Evolutionary conservation across 352 stramenopile species (phyloP), one percentile per base, ranked within the genome.

Genomic region (Globisporangium cystogenes): DNA sequence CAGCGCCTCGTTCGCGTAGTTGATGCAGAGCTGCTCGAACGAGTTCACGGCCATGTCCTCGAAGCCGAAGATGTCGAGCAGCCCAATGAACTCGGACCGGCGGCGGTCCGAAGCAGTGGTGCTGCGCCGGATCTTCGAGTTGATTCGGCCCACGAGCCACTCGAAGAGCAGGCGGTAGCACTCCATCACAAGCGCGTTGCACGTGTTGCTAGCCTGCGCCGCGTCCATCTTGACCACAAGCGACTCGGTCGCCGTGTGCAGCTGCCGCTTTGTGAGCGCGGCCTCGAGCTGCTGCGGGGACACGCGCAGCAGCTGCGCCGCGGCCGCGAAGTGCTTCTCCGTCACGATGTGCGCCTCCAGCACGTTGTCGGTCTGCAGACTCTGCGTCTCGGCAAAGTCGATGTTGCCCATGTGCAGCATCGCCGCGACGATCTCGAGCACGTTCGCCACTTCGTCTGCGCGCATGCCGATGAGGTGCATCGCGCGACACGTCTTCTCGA

Each of bases 41-140:
- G 76, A 93, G 68, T 97, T 97, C n/a, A 51, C 72, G 78, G 58
- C 71, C 42, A 97, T 94, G 48, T 88, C 86, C 58, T 97, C 88
- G 60, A 97, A 97, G 16, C 89, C 89, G 57, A 97, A 97, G 46
- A 97, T 97, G 68, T 97, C 89, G 21, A 97, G 70, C 26, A 97
- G 84, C 16, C 86, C 86, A 55, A 97, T 95, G 76, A 96, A 88
- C 33, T n/a, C n/a, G n/a, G n/a, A n/a, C n/a, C n/a, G n/a, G n/a
- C n/a, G n/a, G n/a, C n/a, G n/a, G n/a, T n/a, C n/a, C n/a, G n/a
- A n/a, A n/a, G n/a, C n/a, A n/a, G n/a, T 15, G 12, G 31, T 14
- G 18, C 68, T 62, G 20, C 53, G 51, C 24, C 67, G 69, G n/a
- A 96, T 93, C 60, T 86, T 85, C 48, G 76, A 69, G 69, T 98